A percentile compares a stretch with the other conserved stretches of the same genome.
These are phyloP conservation scores for Aspergillus quadrilineatus DNA, from an alignment of 2,329 filamentous ascomycete species.

Conservation along the genomic window DNA sequence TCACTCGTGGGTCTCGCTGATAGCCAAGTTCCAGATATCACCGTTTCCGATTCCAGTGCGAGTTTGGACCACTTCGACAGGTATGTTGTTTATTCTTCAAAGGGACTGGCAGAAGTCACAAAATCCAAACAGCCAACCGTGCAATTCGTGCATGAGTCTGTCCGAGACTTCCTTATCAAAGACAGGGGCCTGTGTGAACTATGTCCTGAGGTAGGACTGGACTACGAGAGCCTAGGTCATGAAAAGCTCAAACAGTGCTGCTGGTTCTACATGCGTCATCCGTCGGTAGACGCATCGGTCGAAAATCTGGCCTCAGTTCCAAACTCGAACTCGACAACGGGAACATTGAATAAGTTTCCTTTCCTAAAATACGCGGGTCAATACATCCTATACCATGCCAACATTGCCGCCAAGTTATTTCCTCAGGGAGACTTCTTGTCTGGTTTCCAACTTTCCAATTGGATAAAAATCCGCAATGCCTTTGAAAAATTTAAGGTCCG, in stretches of 20 bases:
- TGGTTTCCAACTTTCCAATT: background rate
- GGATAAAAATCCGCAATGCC: background rate
- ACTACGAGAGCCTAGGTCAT: constrained; percentile 38
- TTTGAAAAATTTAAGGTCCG: constrained; percentile 18
- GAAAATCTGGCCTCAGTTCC: too few relatives aligned
- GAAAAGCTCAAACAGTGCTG: constrained; percentile 43
- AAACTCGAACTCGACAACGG: too few relatives aligned
- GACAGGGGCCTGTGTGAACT: constrained; percentile 31
- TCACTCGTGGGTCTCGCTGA: constrained; percentile 3
- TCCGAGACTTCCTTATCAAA: constrained; percentile 35
- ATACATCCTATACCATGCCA: background rate
- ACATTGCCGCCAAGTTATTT: background rate
- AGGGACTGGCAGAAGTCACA: constrained; percentile 33
- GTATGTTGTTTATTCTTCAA: constrained; percentile 28
- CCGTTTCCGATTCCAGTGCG: background rate
- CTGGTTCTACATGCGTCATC: background rate
- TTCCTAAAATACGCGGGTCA: background rate
- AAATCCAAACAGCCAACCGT: constrained; percentile 23
- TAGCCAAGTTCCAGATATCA: constrained; percentile 1
- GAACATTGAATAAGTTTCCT: background rate
- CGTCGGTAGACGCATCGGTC: too few relatives aligned
- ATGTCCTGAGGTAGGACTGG: constrained; percentile 29
- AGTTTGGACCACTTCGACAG: background rate
- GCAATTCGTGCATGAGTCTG: constrained; percentile 40
- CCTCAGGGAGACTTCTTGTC: background rate